Conservation (phyloP, 2,329 filamentous ascomycete genomes). For the Bipolaris sorokiniana region DNA sequence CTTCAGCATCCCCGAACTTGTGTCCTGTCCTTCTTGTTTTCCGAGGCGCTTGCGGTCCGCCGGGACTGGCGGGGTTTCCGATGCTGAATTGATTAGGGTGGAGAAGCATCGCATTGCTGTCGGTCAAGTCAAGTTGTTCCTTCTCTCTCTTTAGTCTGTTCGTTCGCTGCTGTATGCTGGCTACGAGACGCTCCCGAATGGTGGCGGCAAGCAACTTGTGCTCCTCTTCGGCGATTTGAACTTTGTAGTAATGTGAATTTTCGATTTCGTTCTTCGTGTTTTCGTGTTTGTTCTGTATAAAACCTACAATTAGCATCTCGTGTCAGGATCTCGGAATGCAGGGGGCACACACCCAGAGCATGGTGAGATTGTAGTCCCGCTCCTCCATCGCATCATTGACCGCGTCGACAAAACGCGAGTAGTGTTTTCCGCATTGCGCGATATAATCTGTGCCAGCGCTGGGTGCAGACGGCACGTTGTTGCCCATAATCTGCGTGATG, state of each 20-base stretch:
- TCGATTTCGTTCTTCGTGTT: constrained; percentile 62
- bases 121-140: constrained; percentile 69
- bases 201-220: constrained; percentile 64
- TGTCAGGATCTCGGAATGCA: background rate
- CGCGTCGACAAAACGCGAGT: constrained; percentile 82
- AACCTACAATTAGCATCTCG: constrained; percentile 20
- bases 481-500: constrained; percentile 54
- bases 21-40: constrained; percentile 69
- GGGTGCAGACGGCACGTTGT: constrained; percentile 49
- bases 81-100: constrained; percentile 71
- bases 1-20: constrained; percentile 56
- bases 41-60: constrained; percentile 64
- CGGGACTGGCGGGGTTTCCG: constrained; percentile 67
- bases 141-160: constrained; percentile 67
- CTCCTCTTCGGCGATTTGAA: constrained; percentile 68
- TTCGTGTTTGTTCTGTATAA: constrained; percentile 61
- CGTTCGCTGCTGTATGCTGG: constrained; percentile 63
- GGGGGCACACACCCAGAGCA: constrained; percentile 72
- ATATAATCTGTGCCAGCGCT: constrained; percentile 71
- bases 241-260: constrained; percentile 63
- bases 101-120: constrained; percentile 68
- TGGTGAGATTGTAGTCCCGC: constrained; percentile 80
- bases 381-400: constrained; percentile 88
- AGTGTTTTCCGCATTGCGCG: constrained; percentile 75
- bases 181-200: constrained; percentile 66